Percentiles rank a stretch among this genome's conserved stretches.
phyloP scores from a whole-genome alignment of 495 filamentous ascomycete genomes.

The Penicillium parvum region DNA sequence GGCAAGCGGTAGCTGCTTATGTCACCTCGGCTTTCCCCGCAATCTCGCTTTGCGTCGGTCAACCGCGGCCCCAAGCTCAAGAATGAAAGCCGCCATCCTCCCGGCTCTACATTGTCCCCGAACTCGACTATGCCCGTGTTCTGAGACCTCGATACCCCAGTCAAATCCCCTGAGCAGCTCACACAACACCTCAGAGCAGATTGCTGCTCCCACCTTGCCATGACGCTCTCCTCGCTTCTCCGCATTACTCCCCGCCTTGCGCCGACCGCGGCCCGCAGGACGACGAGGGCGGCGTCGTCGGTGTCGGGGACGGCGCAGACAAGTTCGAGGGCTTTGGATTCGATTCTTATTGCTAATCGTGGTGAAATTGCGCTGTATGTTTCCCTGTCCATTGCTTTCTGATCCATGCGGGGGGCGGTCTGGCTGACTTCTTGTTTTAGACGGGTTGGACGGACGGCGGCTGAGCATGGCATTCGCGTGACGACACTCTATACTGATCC shows the following conservation, averaged over 20 bases:
- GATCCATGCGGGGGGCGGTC: neutral
- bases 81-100: constrained; percentile 7
- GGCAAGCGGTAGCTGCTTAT: constrained; percentile 11
- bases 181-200: neutral
- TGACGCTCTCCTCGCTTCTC: constrained; percentile 46
- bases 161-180: constrained; percentile 3
- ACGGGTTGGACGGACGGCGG: constrained; percentile 81
- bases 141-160: constrained; percentile 4
- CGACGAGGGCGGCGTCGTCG: constrained; percentile 35
- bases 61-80: constrained; percentile 5
- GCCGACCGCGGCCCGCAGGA: constrained; percentile 32
- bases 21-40: constrained; percentile 37
- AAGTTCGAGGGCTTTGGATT: constrained; percentile 60
- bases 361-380: constrained; percentile 88
- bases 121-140: constrained; percentile 19
- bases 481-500: constrained; percentile 95
- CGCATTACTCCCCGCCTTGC: constrained; percentile 41
- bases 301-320: constrained; percentile 18
- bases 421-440: constrained; percentile 29
- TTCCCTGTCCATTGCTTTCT: neutral
- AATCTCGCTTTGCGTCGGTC: constrained; percentile 42
- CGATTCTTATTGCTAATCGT: constrained; percentile 91
- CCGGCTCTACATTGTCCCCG: constrained; percentile 8
- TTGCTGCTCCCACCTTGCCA: constrained; percentile 18
- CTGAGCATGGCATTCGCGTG: constrained; percentile 83